Conservation (phyloP, 768 basidiomycete genomes). For the Neoboletus subvelutipes region DNA sequence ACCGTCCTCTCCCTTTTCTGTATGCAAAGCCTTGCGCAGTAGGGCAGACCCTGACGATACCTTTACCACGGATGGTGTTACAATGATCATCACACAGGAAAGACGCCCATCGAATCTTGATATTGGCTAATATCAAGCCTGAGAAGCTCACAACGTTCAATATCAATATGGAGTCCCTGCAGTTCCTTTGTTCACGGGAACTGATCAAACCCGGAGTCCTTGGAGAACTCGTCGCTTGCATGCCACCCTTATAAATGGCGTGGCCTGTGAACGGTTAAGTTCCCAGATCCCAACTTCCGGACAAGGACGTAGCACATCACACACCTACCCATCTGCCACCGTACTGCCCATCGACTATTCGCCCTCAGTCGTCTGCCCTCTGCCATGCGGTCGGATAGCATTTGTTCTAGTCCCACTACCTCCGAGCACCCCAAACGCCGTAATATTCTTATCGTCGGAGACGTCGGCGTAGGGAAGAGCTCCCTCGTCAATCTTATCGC, state of each 20-base stretch:
- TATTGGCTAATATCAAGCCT: background rate
- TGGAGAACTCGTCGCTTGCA: slow-evolving; percentile 1
- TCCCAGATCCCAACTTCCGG: background rate
- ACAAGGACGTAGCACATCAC: slow-evolving; percentile 1
- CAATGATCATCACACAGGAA: background rate
- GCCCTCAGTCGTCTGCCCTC: background rate
- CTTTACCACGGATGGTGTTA: background rate
- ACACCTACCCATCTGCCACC: background rate
- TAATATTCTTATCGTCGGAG: slow-evolving; percentile 29
- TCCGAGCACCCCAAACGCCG: slow-evolving; percentile 14
- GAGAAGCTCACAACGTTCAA: slow-evolving; percentile 14
- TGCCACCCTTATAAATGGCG: slow-evolving; percentile 13
- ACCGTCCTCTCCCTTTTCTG: background rate
- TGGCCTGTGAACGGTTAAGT: background rate
- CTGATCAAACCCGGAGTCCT: background rate
- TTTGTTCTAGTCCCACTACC: slow-evolving; percentile 14
- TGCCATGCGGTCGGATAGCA: slow-evolving; percentile 13
- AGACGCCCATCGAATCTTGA: slow-evolving; percentile 11
- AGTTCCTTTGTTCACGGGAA: slow-evolving; percentile 11
- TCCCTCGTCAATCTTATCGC: slow-evolving; percentile 42
- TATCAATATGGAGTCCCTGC: background rate
- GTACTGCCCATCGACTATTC: slow-evolving; percentile 1
- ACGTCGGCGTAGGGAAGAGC: slow-evolving; percentile 38
- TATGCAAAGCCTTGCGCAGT: background rate
- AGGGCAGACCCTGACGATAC: background rate